Evolutionary conservation across 371 early-diverging fungal genomes (phyloP).

Genomic region (Blakeslea trispora): DNA sequence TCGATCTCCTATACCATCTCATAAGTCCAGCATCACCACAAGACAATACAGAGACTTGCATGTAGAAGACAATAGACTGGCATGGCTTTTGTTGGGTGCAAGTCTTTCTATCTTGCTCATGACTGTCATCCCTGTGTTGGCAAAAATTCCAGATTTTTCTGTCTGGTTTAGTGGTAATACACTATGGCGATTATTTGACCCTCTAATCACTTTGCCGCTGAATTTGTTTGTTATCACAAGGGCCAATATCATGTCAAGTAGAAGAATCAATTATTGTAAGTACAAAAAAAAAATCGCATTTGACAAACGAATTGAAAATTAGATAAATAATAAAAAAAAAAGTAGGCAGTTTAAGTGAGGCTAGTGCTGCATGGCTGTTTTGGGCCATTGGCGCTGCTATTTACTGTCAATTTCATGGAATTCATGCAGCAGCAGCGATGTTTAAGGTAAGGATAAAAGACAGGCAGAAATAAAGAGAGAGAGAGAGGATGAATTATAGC

Average conservation of each 20-base stretch:
- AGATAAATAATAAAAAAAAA: background rate
- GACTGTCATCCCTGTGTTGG: slow-evolving; percentile 45
- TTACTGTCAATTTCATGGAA: slow-evolving; percentile 50
- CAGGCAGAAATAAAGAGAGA: too few species aligned
- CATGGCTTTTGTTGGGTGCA: slow-evolving; percentile 37
- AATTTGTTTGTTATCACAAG: slow-evolving; percentile 42
- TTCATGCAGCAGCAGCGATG: slow-evolving; percentile 48
- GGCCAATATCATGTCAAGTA: slow-evolving; percentile 33
- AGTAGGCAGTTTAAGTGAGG: slow-evolving; percentile 39
- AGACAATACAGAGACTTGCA: slow-evolving; percentile 15
- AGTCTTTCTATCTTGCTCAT: slow-evolving; percentile 38
- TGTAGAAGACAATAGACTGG: slow-evolving; percentile 28
- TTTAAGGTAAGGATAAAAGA: slow-evolving; percentile 36
- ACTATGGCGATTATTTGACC: slow-evolving; percentile 49
- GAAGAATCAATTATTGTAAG: slow-evolving; percentile 36
- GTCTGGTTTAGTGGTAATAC: slow-evolving; percentile 47
- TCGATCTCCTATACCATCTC: background rate
- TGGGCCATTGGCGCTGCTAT: slow-evolving; percentile 46
- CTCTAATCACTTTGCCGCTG: slow-evolving; percentile 46
- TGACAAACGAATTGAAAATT: too few species aligned
- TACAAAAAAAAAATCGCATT: background rate
- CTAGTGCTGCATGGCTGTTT: slow-evolving; percentile 37
- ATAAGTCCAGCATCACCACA: background rate
- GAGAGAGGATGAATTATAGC: background rate
- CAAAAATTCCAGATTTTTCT: slow-evolving; percentile 29